Evolutionary conservation across 202 grass and related monocot species (phyloP).

Genomic region (Eragrostis tef): DNA sequence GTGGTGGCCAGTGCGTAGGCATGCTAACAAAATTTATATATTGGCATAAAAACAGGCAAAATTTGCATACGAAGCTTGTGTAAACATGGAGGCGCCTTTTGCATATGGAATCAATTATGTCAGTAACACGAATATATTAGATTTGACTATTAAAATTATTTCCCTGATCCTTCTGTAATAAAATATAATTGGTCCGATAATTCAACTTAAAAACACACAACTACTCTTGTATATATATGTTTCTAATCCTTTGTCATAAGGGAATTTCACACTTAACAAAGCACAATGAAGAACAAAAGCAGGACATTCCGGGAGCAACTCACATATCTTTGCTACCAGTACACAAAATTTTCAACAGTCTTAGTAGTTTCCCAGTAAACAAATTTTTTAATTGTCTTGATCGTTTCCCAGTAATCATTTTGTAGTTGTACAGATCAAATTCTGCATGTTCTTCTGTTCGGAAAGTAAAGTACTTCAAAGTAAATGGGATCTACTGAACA

Average conservation of each 20-base stretch:
- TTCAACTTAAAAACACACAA: not conserved
- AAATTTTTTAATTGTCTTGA: not conserved
- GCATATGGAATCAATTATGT: too few species aligned
- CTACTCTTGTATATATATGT: not conserved
- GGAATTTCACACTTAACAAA: not conserved
- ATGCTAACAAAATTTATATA: not conserved
- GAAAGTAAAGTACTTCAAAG: not conserved
- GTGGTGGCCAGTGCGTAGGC: not conserved
- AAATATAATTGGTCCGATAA: not conserved
- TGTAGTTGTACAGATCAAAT: constrained; percentile 2
- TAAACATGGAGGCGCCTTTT: not conserved
- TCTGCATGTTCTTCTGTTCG: not conserved
- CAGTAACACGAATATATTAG: not conserved
- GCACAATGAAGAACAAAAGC: not conserved
- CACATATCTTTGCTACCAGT: not conserved
- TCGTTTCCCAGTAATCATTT: constrained; percentile 11
- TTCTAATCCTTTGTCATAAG: constrained; percentile 10
- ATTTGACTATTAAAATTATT: not conserved
- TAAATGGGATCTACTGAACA: not conserved
- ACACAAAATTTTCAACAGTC: not conserved
- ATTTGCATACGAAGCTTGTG: not conserved
- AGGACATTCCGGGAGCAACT: not conserved
- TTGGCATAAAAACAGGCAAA: too few species aligned
- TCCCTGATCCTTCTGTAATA: not conserved
- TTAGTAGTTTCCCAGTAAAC: not conserved